Evolutionary conservation across 1,284 basidiomycete genomes (phyloP).

Genomic region (Ustilago xerochloae): DNA sequence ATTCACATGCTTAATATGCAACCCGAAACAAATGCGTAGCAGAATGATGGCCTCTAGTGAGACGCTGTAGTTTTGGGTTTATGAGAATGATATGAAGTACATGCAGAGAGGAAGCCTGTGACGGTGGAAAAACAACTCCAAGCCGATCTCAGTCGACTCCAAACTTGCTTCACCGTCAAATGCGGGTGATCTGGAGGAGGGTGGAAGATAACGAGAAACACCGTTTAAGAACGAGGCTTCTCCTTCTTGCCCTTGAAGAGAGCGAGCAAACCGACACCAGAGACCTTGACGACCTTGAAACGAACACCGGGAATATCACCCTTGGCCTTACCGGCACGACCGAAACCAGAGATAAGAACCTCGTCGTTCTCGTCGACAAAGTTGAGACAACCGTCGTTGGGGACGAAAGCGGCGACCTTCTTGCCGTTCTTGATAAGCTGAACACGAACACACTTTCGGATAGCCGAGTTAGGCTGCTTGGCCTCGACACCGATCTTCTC

Average conservation of each 20-base stretch:
- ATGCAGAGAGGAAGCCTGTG: conserved; percentile 17
- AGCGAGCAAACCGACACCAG: conserved; percentile 87
- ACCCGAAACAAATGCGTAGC: conserved; percentile 3
- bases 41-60: conserved; percentile 17
- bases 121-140: not conserved
- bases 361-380: conserved; percentile 93
- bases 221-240: conserved; percentile 64
- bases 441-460: conserved; percentile 99
- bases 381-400: conserved; percentile 98
- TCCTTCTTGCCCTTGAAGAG: conserved; percentile 64
- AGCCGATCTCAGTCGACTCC: not conserved
- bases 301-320: conserved; percentile 90
- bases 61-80: conserved; percentile 22
- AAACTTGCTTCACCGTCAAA: not conserved
- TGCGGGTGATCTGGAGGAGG: not conserved
- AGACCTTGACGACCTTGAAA: conserved; percentile 99
- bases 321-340: conserved; percentile 98
- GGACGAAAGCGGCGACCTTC: conserved; percentile 74
- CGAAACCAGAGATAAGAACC: conserved; percentile 99
- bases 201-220: not conserved
- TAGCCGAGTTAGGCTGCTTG: conserved; percentile 99
- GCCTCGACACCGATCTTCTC: conserved; percentile 92
- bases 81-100: conserved; percentile 33
- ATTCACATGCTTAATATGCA: too few relatives aligned
- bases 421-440: conserved; percentile 99